Base-by-base conservation (phyloP, 495 filamentous ascomycete genomes). In the Collariella sp. region DNA sequence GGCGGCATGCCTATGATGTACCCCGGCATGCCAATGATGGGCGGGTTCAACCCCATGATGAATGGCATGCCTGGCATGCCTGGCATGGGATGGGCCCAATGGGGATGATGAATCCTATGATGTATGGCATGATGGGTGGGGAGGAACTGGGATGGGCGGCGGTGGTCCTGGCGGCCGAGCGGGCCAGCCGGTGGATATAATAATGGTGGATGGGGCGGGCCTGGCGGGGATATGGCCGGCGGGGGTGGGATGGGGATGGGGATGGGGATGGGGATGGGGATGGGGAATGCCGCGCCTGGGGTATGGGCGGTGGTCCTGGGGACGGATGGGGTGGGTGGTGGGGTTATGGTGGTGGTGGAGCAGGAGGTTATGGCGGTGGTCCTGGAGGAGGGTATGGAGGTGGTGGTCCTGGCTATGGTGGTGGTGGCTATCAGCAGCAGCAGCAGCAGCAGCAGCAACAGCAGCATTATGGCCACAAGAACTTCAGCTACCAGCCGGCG, bases 401-500 rank as follows among this genome's bases (percentile, higher is more conserved):
- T 33, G 43, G 49, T n/a, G 38, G 38, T 7, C 38, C 5, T 15
- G 45, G 22, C 3, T 36, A 26, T 36, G 12, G 26, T 9, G 26
- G 26, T 31, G 39, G 40, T 18, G 53, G 39, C 9, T 50, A 60
- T 55, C 59, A 58, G 29, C 60, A 58, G 50, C 1, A 56, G n/a
- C 60, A 67, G 53, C 53, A 58, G 38, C 54, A 52, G 4, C 40
- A 62, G 33, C 31, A 61, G 54, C 45, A 62, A n/a, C 58, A 58
- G 35, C 50, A 55, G 12, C 15, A 55, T 7, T 35, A 52, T 12
- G 36, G 38, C 19, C 52, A 58, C 42, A 63, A 60, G 46, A 62
- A 60, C 35, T 68, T 67, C 20, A 85, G 87, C 3, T 40, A 93
- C 67, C 86, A 93, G 70, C 79, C 84, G n/a, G 79, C 82, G 48